Conservation (phyloP, 345 rosid species). For the Eucalyptus sp. region DNA sequence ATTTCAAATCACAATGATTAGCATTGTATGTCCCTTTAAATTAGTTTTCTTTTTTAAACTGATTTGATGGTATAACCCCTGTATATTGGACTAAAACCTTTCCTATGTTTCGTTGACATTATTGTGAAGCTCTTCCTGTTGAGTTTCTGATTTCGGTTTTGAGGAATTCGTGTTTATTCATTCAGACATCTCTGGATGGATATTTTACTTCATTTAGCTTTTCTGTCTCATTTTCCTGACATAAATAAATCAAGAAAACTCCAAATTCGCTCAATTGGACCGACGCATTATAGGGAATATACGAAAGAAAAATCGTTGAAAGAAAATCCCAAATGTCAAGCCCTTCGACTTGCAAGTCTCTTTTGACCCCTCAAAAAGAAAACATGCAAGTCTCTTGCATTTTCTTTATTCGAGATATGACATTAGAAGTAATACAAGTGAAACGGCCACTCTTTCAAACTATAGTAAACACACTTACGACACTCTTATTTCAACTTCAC, state of each 20-base stretch:
- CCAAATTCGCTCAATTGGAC: background rate
- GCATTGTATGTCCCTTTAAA: background rate
- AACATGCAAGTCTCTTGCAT: background rate
- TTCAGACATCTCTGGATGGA: background rate
- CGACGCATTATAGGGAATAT: background rate
- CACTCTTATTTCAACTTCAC: background rate
- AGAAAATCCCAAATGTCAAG: background rate
- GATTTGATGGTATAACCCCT: background rate
- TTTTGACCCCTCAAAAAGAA: too few relatives aligned
- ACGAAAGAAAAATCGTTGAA: background rate
- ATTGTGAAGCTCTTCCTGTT: background rate
- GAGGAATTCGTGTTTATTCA: background rate
- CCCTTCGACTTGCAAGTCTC: background rate
- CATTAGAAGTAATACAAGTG: background rate
- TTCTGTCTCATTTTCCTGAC: too few relatives aligned
- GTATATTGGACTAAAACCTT: background rate
- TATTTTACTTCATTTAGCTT: background rate
- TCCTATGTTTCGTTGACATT: background rate
- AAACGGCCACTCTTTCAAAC: background rate
- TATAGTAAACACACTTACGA: background rate
- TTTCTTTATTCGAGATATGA: background rate
- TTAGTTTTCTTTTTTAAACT: background rate
- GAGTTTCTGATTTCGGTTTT: background rate
- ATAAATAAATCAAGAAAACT: too few relatives aligned
- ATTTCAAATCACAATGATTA: background rate